Percentiles rank a stretch among this genome's conserved stretches.
Evolutionary conservation across 129 eudicot genomes (phyloP).

Genomic region (Artemisia argyi): DNA sequence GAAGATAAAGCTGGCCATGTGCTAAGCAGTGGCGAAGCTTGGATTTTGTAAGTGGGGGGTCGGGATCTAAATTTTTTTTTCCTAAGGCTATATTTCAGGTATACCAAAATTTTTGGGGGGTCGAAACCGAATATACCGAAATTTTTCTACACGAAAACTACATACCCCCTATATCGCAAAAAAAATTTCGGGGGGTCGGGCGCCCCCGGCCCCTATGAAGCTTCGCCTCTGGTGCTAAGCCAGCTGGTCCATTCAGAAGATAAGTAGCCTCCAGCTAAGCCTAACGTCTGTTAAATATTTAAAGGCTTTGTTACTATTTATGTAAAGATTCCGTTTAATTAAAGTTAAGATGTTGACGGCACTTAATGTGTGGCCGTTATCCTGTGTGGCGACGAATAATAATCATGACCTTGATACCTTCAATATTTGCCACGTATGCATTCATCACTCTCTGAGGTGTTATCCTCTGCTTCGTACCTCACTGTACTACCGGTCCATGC

Average conservation of each 20-base stretch:
- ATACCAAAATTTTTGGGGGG: no score
- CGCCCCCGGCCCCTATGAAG: no score
- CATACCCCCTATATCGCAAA: no score
- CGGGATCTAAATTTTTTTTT: no score
- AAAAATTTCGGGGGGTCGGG: no score
- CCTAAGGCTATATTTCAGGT: no score
- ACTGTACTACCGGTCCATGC: no score
- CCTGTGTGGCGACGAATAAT: slow-evolving; percentile 18
- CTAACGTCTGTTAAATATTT: slow-evolving; percentile 11
- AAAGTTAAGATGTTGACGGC: slow-evolving; percentile 10
- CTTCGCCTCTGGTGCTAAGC: no score
- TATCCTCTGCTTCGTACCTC: background rate
- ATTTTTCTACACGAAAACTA: no score
- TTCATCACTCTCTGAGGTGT: background rate
- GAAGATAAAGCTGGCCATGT: slow-evolving; percentile 17
- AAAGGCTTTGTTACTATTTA: background rate
- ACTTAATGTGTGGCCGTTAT: slow-evolving; percentile 23
- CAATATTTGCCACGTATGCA: slow-evolving; percentile 16
- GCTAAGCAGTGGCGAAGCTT: no score
- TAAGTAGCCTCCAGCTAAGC: slow-evolving; percentile 25
- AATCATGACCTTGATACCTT: slow-evolving; percentile 16
- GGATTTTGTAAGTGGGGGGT: no score
- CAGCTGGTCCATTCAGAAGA: slow-evolving; percentile 22
- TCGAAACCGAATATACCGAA: no score
- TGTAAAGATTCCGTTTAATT: slow-evolving; percentile 20